Percentiles rank a stretch among this genome's conserved stretches.
Evolutionary conservation across 2,329 filamentous ascomycete genomes (phyloP).

Genomic region (Blumeria graminis): DNA sequence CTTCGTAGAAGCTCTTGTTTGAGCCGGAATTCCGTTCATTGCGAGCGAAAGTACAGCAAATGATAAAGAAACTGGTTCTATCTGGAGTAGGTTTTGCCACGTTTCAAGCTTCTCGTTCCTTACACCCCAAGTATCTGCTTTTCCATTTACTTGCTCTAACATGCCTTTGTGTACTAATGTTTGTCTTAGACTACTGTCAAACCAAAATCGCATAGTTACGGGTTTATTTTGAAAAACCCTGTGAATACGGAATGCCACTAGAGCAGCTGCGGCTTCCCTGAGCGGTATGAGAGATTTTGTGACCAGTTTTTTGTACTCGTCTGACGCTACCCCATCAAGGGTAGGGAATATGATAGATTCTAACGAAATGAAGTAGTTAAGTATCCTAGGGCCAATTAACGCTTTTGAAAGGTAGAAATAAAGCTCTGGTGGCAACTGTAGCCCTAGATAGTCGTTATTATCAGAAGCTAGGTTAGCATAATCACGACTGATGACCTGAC

Average conservation of each 20-base stretch:
- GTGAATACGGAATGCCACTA: slow-evolving; percentile 59
- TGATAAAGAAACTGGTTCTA: slow-evolving; percentile 22
- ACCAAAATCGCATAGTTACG: slow-evolving; percentile 65
- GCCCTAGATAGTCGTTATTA: slow-evolving; percentile 73
- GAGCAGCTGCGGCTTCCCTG: slow-evolving; percentile 50
- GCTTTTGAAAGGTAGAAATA: slow-evolving; percentile 76
- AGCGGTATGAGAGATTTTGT: slow-evolving; percentile 49
- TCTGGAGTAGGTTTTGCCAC: slow-evolving; percentile 18
- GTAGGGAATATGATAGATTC: slow-evolving; percentile 63
- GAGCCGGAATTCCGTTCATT: slow-evolving; percentile 42
- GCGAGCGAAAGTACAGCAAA: slow-evolving; percentile 44
- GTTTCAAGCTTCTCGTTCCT: slow-evolving; percentile 28
- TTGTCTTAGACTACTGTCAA: slow-evolving; percentile 42
- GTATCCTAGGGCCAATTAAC: slow-evolving; percentile 51
- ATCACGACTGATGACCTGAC: slow-evolving; percentile 52
- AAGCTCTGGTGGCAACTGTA: slow-evolving; percentile 70
- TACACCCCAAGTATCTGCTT: slow-evolving; percentile 46
- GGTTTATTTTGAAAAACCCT: slow-evolving; percentile 63
- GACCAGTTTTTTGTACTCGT: slow-evolving; percentile 61
- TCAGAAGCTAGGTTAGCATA: slow-evolving; percentile 53
- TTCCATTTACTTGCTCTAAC: slow-evolving; percentile 23
- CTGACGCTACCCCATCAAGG: slow-evolving; percentile 55
- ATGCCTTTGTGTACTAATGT: slow-evolving; percentile 39
- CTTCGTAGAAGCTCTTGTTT: slow-evolving; percentile 12
- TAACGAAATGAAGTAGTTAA: slow-evolving; percentile 61